Base-by-base conservation (phyloP, 2,329 filamentous ascomycete genomes). In the Incumbomyces lentus region DNA sequence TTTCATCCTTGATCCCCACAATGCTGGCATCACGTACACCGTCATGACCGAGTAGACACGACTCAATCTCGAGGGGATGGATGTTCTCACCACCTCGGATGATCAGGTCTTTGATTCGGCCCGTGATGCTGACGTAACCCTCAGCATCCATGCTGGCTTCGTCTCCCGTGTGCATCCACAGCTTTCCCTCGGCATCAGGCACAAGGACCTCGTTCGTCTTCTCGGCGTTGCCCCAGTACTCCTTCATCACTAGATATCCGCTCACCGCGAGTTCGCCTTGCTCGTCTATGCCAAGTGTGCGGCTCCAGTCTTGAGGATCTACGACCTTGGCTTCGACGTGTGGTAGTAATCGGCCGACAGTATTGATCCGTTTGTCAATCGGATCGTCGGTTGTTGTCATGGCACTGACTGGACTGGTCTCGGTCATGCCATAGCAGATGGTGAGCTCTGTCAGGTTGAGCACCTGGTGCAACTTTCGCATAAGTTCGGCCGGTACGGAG, bases 391-490 rank as follows among this genome's bases (percentile, higher is more conserved):
- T 89, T 0, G 78, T 72, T 0, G 89, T 95, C 88, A 95, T 95
- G 53, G 77, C 78, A 6, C 70, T 73, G 0, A 78, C 74, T 2
- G 70, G 77, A 72, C 58, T 84, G 52, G 89, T 95, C 66, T 95
- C 89, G 1, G 89, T 95, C 88, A 94, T 94, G 51, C 89, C 89
- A 64, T 95, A 96, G 70, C 89, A 95, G 53, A 95, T 95, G 0
- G 89, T 90, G 17, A 96, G 68, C 47, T 94, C 84, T 0, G 74
- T 77, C 14, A 96, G 69, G 40, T 92, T 92, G 7, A 96, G 71
- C 1, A 70, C 73, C 18, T 73, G 73, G 62, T 90, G 84, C 6
- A 96, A 68, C 49, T 77, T 79, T 14, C 75, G 73, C 86, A 93
- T 58, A 35, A 58, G 44, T 47, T 57, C 56, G 2, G 82, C 78